These are phyloP conservation scores for Xylariales sp. DNA, from an alignment of 2,329 filamentous ascomycete genomes.

Conservation along the genomic window DNA sequence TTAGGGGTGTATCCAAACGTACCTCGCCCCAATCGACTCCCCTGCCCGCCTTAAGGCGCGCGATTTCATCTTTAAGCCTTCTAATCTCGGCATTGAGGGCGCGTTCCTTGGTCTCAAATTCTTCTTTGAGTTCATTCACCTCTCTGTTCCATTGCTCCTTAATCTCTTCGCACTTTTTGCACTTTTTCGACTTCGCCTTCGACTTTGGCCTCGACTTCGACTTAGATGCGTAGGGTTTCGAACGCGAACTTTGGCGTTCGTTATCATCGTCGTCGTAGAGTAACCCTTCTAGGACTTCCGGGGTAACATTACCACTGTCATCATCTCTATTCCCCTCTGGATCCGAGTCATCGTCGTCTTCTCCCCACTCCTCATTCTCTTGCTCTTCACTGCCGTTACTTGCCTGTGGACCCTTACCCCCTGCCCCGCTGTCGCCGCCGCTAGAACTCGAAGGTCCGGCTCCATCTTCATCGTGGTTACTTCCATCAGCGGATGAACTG, in stretches of 20 bases:
- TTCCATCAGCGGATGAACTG: background rate
- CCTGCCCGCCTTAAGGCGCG: background rate
- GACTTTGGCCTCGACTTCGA: background rate
- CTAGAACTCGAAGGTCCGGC: too few relatives aligned
- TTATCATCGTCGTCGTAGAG: constrained; percentile 13
- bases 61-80: constrained; percentile 1
- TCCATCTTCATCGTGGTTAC: background rate
- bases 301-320: constrained; percentile 9
- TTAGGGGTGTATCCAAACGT: constrained; percentile 12
- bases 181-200: background rate
- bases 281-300: constrained; percentile 7
- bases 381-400: background rate
- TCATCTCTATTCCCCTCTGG: constrained; percentile 1
- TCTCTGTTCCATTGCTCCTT: background rate
- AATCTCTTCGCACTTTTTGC: background rate
- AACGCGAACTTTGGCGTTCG: background rate
- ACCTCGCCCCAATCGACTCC: background rate
- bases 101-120: too few relatives aligned
- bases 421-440: too few relatives aligned
- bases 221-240: background rate
- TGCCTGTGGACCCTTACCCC: background rate
- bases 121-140: background rate
- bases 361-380: too few relatives aligned
- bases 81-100: background rate
- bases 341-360: background rate